Evolutionary conservation across 2,329 filamentous ascomycete genomes (phyloP), one percentile per base, ranked within the genome.

Genomic region (Dactylonectria estremocensis): DNA sequence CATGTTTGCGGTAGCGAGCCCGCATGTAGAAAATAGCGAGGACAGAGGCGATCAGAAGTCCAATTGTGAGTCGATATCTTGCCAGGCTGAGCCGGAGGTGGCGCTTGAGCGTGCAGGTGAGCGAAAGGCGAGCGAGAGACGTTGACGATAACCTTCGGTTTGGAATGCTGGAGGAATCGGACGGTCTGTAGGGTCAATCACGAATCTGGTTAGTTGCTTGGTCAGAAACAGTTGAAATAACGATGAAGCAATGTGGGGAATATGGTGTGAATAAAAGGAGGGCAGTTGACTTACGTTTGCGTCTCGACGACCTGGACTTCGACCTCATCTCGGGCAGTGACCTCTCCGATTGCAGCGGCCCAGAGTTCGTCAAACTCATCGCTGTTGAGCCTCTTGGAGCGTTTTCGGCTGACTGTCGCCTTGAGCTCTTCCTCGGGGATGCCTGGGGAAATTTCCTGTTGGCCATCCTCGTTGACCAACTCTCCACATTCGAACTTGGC

Each of bases 351-450:
- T 2, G 93, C 93, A 69, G 89, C 89, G 31, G 85, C 84, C 89
- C 93, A 96, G 8, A 99, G 88, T 65, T 97, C 94, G 73, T 98
- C 94, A 77, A 99, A 98, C 78, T 98, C 95, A 48, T 92, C 88
- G 76, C 95, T 91, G 71, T 88, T 93, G 89, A 98, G 93, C 70
- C 92, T 91, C 83, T 93, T 95, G 79, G 91, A 93, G 70, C 92
- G 90, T 84, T 93, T 93, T 73, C 90, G 89, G 73, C 88, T 89
- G 70, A 98, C 90, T 64, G 90, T 88, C 70, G 92, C 85, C 83
- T 95, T 97, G 69, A 98, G 84, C 61, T 94, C 92, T 31, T 90
- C 88, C 72, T 95, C 93, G 33, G 86, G 85, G 16, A 89, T 85
- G 4, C 84, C 82, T 2, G 93, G 89, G 5, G 87, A 89, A 11